A percentile compares a stretch with the other conserved stretches of the same genome.
Conservation (phyloP, 441 rosid species). For the Euphorbia corollata region DNA sequence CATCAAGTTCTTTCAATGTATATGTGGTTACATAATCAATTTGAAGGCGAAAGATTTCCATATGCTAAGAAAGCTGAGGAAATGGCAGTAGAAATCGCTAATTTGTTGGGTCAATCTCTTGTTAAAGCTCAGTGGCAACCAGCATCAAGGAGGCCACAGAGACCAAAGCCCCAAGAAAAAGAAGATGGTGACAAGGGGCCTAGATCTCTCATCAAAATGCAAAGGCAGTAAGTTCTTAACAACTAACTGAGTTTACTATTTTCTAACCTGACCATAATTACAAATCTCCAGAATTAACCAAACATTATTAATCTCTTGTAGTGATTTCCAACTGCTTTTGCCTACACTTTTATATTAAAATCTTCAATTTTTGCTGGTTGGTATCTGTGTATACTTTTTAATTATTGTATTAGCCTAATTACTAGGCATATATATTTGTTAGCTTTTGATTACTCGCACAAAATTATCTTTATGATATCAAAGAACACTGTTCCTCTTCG, state of each 20-base stretch:
- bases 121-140: conserved; percentile 69
- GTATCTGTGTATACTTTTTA: background rate
- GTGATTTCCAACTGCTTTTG: background rate
- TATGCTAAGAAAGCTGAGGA: conserved; percentile 63
- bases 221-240: conserved; percentile 35
- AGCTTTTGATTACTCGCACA: no score
- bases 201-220: conserved; percentile 40
- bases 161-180: conserved; percentile 32
- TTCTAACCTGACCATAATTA: background rate
- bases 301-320: background rate
- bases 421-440: background rate
- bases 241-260: conserved; percentile 4
- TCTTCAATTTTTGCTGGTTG: no score
- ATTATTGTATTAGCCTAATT: background rate
- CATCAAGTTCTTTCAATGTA: conserved; percentile 89
- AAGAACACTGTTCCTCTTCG: background rate
- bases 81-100: conserved; percentile 75
- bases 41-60: conserved; percentile 64
- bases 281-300: background rate
- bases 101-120: conserved; percentile 75
- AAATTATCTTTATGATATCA: background rate
- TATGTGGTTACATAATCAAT: conserved; percentile 89
- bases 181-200: conserved; percentile 55
- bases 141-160: conserved; percentile 46
- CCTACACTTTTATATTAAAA: no score